phyloP scores from a whole-genome alignment of 169 alveolate genomes.

The Plasmodium berghei region DNA sequence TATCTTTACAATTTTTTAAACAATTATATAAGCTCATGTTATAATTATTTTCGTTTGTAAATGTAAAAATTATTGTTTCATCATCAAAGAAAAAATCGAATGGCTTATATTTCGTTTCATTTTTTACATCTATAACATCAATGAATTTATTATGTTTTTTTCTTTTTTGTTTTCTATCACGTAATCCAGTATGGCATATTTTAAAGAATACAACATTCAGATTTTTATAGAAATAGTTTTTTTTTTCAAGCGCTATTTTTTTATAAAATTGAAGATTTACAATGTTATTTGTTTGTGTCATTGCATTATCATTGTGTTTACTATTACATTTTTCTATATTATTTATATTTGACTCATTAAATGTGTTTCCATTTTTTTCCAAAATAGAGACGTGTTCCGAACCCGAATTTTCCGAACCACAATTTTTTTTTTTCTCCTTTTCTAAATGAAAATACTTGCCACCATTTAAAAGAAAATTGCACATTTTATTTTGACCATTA shows the following conservation, averaged over 20 bases:
- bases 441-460: neutral
- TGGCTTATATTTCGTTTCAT: neutral
- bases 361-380: too few relatives aligned
- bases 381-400: too few relatives aligned
- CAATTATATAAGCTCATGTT: conserved; percentile 7
- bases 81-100: conserved; percentile 30
- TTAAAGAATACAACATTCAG: conserved; percentile 24
- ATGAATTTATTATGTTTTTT: conserved; percentile 2
- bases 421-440: too few relatives aligned
- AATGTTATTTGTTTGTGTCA: too few relatives aligned
- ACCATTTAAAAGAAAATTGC: conserved; percentile 16
- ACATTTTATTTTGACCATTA: conserved; percentile 10
- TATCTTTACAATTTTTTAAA: conserved; percentile 3
- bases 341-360: too few relatives aligned
- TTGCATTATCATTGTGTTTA: too few relatives aligned
- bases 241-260: too few relatives aligned
- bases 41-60: conserved; percentile 30
- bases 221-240: neutral
- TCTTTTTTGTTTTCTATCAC: neutral
- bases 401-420: too few relatives aligned
- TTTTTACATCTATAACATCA: neutral
- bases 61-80: conserved; percentile 64
- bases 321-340: too few relatives aligned
- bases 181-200: neutral
- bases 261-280: too few relatives aligned